A percentile compares a stretch with the other conserved stretches of the same genome.
These are phyloP conservation scores for Xylaria nigripes DNA, from an alignment of 495 filamentous ascomycete species.

Conservation along the genomic window DNA sequence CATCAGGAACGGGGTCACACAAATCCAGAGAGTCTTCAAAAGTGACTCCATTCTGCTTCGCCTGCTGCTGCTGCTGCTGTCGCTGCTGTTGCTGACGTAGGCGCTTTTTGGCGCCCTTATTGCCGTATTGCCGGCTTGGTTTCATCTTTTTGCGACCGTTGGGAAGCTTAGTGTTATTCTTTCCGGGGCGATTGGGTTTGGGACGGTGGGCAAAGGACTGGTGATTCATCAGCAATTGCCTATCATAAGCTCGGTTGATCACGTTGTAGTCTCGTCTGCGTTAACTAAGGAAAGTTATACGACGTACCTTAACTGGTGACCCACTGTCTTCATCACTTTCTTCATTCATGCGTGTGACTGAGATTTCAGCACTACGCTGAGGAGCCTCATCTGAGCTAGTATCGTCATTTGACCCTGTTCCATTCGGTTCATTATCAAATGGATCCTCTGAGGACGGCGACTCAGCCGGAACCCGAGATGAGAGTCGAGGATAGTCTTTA, in stretches of 20 bases:
- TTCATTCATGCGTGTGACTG: slow-evolving; percentile 39
- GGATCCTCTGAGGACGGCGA: slow-evolving; percentile 22
- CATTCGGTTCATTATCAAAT: slow-evolving; percentile 19
- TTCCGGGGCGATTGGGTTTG: slow-evolving; percentile 17
- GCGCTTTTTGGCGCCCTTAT: slow-evolving; percentile 27
- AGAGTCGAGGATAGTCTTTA: slow-evolving; percentile 48
- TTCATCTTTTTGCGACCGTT: slow-evolving; percentile 33
- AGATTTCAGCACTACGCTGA: slow-evolving; percentile 20
- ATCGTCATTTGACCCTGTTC: slow-evolving; percentile 32
- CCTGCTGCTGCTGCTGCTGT: slow-evolving; percentile 16
- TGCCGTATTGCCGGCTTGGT: slow-evolving; percentile 28
- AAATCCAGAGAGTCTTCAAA: slow-evolving; percentile 14
- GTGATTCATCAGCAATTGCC: slow-evolving; percentile 4
- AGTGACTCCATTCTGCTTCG: slow-evolving; percentile 15
- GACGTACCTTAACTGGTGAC: slow-evolving; percentile 21
- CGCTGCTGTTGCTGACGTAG: slow-evolving; percentile 26
- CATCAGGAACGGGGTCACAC: slow-evolving; percentile 26
- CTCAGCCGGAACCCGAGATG: slow-evolving; percentile 35
- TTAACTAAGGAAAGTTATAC: background rate
- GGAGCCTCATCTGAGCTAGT: slow-evolving; percentile 28
- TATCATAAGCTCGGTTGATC: background rate
- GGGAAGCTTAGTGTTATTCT: slow-evolving; percentile 15
- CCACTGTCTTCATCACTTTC: slow-evolving; percentile 43
- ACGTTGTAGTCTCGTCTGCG: background rate
- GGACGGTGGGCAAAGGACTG: slow-evolving; percentile 12